Conservation (phyloP, 345 rosid genomes). For the Laguncularia racemosa region DNA sequence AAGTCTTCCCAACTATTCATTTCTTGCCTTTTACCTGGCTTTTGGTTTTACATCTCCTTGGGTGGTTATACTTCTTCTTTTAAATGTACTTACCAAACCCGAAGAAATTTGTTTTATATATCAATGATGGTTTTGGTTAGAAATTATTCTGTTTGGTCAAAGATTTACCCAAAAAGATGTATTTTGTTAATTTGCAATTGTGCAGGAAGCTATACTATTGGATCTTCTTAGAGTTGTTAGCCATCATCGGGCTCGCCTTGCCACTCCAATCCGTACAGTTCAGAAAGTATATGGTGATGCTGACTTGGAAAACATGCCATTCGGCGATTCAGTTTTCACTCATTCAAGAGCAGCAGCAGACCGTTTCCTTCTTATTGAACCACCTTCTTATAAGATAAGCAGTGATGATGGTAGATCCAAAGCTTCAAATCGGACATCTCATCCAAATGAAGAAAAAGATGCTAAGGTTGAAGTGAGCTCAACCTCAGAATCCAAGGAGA, state of each 20-base stretch:
- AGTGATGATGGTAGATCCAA: constrained; percentile 43
- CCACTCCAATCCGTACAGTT: constrained; percentile 89
- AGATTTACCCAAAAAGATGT: no score
- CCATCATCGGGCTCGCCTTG: constrained; percentile 83
- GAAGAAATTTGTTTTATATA: no score
- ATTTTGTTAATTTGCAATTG: constrained; percentile 7
- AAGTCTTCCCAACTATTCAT: no score
- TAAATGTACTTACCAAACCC: no score
- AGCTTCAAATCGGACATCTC: constrained; percentile 26
- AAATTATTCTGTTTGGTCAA: no score
- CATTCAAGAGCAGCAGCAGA: constrained; percentile 41
- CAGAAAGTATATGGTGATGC: constrained; percentile 66
- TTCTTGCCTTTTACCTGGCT: no score
- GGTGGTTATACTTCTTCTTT: no score
- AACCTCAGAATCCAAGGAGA: constrained; percentile 20
- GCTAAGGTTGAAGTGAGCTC: constrained; percentile 30
- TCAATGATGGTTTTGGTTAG: no score
- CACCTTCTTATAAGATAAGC: constrained; percentile 57
- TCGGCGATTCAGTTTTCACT: constrained; percentile 47
- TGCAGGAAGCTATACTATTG: constrained; percentile 84
- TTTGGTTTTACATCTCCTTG: no score
- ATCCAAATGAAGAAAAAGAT: constrained; percentile 43
- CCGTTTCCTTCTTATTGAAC: constrained; percentile 63
- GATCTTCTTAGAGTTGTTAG: constrained; percentile 89
- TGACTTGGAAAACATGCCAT: constrained; percentile 61